Evolutionary conservation across 768 basidiomycete species (phyloP).

Genomic region (Trametes elegans): DNA sequence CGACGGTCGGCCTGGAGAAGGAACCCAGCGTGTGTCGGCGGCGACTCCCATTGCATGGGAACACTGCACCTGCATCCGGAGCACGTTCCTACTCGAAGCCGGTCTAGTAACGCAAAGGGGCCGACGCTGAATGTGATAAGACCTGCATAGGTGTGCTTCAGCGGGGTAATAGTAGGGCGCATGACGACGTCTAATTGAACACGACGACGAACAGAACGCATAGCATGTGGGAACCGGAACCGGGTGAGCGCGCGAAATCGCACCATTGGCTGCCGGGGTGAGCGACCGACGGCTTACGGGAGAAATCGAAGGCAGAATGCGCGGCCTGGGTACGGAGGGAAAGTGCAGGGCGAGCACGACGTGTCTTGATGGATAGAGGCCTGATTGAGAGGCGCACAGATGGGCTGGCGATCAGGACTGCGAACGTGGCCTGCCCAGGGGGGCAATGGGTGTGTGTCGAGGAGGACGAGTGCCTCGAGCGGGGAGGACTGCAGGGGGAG

Average conservation of each 20-base stretch:
- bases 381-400: not conserved
- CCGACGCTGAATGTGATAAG: too few species aligned
- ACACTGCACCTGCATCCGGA: too few species aligned
- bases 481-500: not conserved
- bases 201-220: not conserved
- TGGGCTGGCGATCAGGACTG: not conserved
- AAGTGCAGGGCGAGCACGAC: not conserved
- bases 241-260: conserved; percentile 7
- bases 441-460: not conserved
- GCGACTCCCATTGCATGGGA: not conserved
- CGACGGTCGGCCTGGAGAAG: not conserved
- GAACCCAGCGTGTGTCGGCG: not conserved
- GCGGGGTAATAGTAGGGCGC: not conserved
- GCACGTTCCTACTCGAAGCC: not conserved
- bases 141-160: too few species aligned
- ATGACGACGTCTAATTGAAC: not conserved
- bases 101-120: not conserved
- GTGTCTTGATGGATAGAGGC: conserved; percentile 1
- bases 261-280: conserved; percentile 4
- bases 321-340: conserved; percentile 3
- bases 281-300: not conserved
- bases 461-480: not conserved
- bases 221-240: conserved; percentile 1
- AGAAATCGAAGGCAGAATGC: conserved; percentile 4
- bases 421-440: not conserved